phyloP scores from a whole-genome alignment of 305 asterid genomes.

The Solanum hybrid region DNA sequence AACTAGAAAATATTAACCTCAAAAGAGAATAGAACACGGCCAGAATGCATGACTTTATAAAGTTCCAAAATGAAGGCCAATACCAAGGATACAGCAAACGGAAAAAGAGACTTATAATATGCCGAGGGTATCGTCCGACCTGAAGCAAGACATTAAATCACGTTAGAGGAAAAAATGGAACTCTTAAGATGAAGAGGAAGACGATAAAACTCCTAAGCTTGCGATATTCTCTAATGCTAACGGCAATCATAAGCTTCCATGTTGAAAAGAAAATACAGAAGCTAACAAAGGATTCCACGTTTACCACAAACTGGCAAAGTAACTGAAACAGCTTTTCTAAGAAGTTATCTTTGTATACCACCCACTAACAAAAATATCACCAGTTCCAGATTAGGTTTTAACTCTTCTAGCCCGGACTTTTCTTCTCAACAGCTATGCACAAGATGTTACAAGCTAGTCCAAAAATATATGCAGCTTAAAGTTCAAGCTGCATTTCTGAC shows the following conservation, averaged over 20 bases:
- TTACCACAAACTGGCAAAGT: too few relatives aligned
- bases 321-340: not conserved
- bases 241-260: not conserved
- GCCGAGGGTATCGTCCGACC: slow-evolving; percentile 91
- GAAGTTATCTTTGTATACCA: not conserved
- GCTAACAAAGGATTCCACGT: not conserved
- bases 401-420: not conserved
- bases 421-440: not conserved
- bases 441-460: not conserved
- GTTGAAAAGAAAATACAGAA: not conserved
- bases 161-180: not conserved
- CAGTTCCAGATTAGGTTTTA: not conserved
- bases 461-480: not conserved
- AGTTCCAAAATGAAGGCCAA: slow-evolving; percentile 99
- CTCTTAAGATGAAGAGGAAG: not conserved
- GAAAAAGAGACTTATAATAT: slow-evolving; percentile 83
- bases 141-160: slow-evolving; percentile 14
- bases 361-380: not conserved
- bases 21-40: slow-evolving; percentile 49
- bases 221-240: not conserved
- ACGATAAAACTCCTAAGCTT: not conserved
- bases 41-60: slow-evolving; percentile 58
- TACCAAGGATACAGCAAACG: slow-evolving; percentile 92
- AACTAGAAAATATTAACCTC: slow-evolving; percentile 44
- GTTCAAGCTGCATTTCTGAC: not conserved